Evolutionary conservation across 345 rosid genomes (phyloP).

Genomic region (Heritiera fomes): DNA sequence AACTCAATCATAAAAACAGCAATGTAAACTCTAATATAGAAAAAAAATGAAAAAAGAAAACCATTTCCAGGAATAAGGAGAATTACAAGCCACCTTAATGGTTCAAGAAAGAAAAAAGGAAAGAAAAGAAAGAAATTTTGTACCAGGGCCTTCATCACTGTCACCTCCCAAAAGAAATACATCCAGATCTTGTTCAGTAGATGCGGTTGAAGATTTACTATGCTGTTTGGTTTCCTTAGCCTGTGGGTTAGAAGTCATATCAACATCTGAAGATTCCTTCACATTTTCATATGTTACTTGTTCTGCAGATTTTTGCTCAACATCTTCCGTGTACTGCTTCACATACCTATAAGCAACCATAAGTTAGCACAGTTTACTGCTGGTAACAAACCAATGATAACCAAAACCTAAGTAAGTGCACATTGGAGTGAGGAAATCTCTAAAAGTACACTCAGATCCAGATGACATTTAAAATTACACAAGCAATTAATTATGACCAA

Average conservation of each 20-base stretch:
- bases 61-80: background rate
- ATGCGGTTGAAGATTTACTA: slow-evolving; percentile 37
- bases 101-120: background rate
- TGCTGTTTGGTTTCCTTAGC: slow-evolving; percentile 30
- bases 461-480: slow-evolving; percentile 3
- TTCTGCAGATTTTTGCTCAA: slow-evolving; percentile 31
- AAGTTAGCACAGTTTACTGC: slow-evolving; percentile 1
- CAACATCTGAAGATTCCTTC: slow-evolving; percentile 29
- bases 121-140: background rate
- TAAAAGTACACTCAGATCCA: background rate
- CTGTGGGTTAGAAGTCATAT: slow-evolving; percentile 31
- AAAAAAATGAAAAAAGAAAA: background rate
- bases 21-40: background rate
- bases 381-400: background rate
- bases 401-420: background rate
- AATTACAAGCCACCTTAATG: background rate
- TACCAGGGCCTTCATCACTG: slow-evolving; percentile 62
- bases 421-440: background rate
- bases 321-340: slow-evolving; percentile 47
- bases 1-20: background rate
- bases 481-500: background rate
- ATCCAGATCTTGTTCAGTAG: slow-evolving; percentile 58
- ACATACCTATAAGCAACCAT: slow-evolving; percentile 44
- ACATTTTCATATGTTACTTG: slow-evolving; percentile 28
- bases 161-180: slow-evolving; percentile 66